A percentile compares a stretch with the other conserved stretches of the same genome.
Conservation (phyloP, 2,329 filamentous ascomycete species). For the Colletotrichum euphorbiae region DNA sequence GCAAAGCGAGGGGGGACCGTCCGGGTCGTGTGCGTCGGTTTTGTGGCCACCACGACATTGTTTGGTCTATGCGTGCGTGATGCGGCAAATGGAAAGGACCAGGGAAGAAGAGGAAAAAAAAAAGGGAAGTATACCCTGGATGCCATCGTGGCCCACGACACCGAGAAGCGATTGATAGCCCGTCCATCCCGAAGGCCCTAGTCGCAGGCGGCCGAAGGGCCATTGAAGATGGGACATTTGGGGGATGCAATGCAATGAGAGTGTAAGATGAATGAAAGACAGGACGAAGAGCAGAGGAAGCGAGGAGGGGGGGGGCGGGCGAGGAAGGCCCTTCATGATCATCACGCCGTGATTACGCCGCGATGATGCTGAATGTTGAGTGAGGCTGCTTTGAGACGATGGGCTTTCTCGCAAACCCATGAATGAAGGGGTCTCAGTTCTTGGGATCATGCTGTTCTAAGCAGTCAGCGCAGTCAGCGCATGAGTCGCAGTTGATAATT, state of each 20-base stretch:
- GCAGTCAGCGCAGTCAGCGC: background rate
- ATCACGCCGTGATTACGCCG: conserved; percentile 20
- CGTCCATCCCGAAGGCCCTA: too few species aligned
- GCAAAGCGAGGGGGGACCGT: conserved; percentile 18
- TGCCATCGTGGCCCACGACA: too few species aligned
- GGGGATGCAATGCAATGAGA: background rate
- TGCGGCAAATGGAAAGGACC: background rate
- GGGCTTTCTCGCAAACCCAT: background rate
- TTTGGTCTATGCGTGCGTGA: background rate
- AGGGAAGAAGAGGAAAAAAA: too few species aligned
- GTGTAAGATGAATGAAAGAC: too few species aligned
- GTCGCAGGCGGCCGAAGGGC: too few species aligned
- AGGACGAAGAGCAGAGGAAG: too few species aligned
- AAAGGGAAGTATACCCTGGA: too few species aligned
- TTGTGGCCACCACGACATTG: conserved; percentile 12
- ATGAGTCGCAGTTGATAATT: too few species aligned
- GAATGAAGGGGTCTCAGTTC: conserved; percentile 9
- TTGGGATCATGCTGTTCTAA: background rate
- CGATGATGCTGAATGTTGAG: background rate
- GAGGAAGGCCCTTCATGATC: background rate
- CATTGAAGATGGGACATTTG: background rate
- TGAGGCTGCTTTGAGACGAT: background rate
- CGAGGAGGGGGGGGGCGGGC: too few species aligned
- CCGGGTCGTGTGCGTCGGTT: conserved; percentile 17
- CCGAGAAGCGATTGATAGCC: too few species aligned